phyloP scores from a whole-genome alignment of 202 grass and related monocot genomes.

The Cymbopogon flexuosus region DNA sequence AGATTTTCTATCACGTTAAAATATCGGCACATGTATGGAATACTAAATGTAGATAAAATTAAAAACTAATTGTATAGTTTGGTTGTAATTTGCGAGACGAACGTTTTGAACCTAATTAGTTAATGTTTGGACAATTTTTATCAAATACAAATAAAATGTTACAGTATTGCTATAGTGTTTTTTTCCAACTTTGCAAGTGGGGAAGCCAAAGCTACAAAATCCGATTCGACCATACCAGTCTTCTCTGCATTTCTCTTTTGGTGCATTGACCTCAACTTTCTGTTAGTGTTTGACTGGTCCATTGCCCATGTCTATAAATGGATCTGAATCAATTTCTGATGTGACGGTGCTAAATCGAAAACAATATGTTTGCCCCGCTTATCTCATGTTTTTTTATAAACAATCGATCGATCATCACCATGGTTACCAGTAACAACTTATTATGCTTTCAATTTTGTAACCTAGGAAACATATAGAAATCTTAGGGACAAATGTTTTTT shows the following conservation, averaged over 20 bases:
- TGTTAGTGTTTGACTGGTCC: not conserved
- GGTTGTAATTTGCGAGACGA: too few relatives aligned
- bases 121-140: too few relatives aligned
- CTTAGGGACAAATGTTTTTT: too few relatives aligned
- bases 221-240: slow-evolving; percentile 21
- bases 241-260: not conserved
- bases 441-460: not conserved
- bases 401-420: not conserved
- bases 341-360: not conserved
- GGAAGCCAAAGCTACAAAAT: slow-evolving; percentile 17
- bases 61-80: too few relatives aligned
- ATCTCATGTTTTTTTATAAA: not conserved
- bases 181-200: too few relatives aligned
- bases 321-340: not conserved
- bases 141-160: too few relatives aligned
- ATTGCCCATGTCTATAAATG: not conserved
- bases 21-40: too few relatives aligned
- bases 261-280: not conserved
- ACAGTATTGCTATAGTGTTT: too few relatives aligned
- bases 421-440: not conserved
- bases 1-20: too few relatives aligned
- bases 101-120: too few relatives aligned
- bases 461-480: not conserved
- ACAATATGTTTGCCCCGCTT: not conserved
- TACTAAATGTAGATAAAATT: too few relatives aligned